A percentile compares a stretch with the other conserved stretches of the same genome.
These are phyloP conservation scores for Plantago elongata DNA, from an alignment of 257 asterid genomes.

Conservation along the genomic window DNA sequence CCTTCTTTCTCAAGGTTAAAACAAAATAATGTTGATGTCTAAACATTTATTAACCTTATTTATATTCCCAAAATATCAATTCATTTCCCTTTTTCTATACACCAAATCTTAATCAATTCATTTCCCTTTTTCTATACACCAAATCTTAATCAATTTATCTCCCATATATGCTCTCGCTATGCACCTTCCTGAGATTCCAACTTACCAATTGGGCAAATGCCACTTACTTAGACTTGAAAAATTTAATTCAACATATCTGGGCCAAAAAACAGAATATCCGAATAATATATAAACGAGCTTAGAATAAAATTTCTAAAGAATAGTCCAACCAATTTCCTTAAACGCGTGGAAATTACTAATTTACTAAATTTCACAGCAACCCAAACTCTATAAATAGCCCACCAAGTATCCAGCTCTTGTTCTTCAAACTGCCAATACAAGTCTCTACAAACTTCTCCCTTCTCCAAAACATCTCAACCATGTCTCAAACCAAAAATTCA, in stretches of 20 bases:
- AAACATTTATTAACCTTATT: no score
- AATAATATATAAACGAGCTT: conserved; percentile 15
- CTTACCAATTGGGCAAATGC: conserved; percentile 10
- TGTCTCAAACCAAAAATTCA: conserved; percentile 35
- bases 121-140: no score
- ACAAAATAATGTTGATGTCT: no score
- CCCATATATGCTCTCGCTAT: no score
- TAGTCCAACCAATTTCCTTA: conserved; percentile 6
- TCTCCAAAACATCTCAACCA: conserved; percentile 10
- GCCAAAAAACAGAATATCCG: conserved; percentile 34
- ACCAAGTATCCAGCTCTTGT: neutral
- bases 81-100: no score
- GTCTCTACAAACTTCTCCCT: conserved; percentile 6
- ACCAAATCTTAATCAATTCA: no score
- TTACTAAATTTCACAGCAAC: neutral
- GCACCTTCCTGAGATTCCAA: neutral
- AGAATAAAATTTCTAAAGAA: neutral
- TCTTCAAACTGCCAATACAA: conserved; percentile 32
- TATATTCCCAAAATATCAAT: no score
- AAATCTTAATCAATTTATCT: no score
- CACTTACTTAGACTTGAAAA: neutral
- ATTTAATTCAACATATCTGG: neutral
- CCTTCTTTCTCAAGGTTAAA: no score
- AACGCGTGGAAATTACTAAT: conserved; percentile 26
- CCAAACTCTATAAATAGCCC: conserved; percentile 32